These are phyloP conservation scores for Hymenoscyphus occultus DNA, from an alignment of 2,329 filamentous ascomycete species.

Conservation along the genomic window DNA sequence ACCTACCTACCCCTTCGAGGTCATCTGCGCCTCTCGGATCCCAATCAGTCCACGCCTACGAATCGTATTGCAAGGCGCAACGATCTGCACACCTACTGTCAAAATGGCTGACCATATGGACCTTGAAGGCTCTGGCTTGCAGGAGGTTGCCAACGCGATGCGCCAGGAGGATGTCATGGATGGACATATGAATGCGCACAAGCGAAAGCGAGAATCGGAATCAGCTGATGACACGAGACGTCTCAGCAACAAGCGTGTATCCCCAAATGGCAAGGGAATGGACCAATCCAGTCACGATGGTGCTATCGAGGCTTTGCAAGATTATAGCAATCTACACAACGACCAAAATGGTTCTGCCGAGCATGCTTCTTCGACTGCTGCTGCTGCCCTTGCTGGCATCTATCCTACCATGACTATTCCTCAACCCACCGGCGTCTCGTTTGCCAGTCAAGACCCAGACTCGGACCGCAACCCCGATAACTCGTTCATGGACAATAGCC, in stretches of 20 bases:
- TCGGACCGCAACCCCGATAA: constrained; percentile 37
- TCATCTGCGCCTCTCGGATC: constrained; percentile 34
- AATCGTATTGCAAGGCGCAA: constrained; percentile 33
- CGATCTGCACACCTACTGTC: constrained; percentile 22
- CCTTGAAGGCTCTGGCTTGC: constrained; percentile 37
- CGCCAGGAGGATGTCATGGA: constrained; percentile 32
- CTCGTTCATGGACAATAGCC: constrained; percentile 42
- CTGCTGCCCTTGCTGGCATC: constrained; percentile 43
- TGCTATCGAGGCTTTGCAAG: constrained; percentile 35
- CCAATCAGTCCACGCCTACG: constrained; percentile 25
- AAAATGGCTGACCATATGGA: constrained; percentile 37
- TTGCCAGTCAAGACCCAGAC: constrained; percentile 44
- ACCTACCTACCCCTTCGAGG: constrained; percentile 34
- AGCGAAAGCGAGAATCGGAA: constrained; percentile 38
- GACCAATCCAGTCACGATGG: constrained; percentile 9
- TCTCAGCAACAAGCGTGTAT: constrained; percentile 36
- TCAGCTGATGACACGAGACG: constrained; percentile 38
- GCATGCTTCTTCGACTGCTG: constrained; percentile 56
- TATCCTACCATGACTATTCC: constrained; percentile 54
- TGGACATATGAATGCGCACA: constrained; percentile 28
- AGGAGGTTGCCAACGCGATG: constrained; percentile 38
- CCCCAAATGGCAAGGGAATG: constrained; percentile 31
- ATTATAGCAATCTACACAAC: constrained; percentile 44
- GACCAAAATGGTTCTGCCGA: constrained; percentile 52
- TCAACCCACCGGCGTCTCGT: constrained; percentile 52